phyloP scores from a whole-genome alignment of 2,329 filamentous ascomycete species.

The Aspergillus thermomutatus region DNA sequence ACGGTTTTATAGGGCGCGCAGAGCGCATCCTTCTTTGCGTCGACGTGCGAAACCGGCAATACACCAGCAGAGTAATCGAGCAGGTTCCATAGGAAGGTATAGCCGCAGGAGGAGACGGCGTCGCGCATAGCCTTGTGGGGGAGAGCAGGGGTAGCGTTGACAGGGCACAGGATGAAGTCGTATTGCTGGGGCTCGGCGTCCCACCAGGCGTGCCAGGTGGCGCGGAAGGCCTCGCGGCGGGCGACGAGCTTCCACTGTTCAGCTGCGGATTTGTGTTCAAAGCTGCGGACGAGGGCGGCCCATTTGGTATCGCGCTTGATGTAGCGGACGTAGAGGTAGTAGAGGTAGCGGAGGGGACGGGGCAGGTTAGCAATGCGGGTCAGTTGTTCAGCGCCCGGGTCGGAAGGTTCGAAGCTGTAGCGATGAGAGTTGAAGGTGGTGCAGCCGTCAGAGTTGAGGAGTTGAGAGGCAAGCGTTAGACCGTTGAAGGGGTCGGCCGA shows the following conservation, averaged over 20 bases:
- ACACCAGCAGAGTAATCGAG: constrained; percentile 84
- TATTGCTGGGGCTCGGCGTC: constrained; percentile 63
- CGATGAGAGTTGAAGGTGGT: constrained; percentile 75
- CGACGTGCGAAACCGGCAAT: constrained; percentile 80
- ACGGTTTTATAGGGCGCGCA: constrained; percentile 44
- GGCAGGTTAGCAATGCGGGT: constrained; percentile 70
- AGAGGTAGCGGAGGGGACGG: constrained; percentile 72
- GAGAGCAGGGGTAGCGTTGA: constrained; percentile 84
- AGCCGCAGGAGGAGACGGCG: constrained; percentile 81
- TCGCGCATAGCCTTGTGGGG: constrained; percentile 84
- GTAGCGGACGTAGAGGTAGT: constrained; percentile 88
- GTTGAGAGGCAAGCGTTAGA: constrained; percentile 70
- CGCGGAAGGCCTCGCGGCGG: constrained; percentile 73
- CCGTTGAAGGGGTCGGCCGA: constrained; percentile 75
- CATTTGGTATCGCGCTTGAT: constrained; percentile 71
- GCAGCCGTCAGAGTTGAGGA: constrained; percentile 83
- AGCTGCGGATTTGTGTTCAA: constrained; percentile 68
- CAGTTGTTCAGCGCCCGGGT: constrained; percentile 73
- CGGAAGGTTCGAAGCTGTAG: constrained; percentile 72
- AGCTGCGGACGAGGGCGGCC: constrained; percentile 72
- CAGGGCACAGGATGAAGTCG: constrained; percentile 79
- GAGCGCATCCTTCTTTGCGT: constrained; percentile 65
- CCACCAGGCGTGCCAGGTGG: constrained; percentile 83
- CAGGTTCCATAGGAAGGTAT: constrained; percentile 92
- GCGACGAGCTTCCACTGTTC: constrained; percentile 82